These are phyloP conservation scores for Xylariaceae sp. DNA, from an alignment of 2,329 filamentous ascomycete genomes.

Conservation along the genomic window DNA sequence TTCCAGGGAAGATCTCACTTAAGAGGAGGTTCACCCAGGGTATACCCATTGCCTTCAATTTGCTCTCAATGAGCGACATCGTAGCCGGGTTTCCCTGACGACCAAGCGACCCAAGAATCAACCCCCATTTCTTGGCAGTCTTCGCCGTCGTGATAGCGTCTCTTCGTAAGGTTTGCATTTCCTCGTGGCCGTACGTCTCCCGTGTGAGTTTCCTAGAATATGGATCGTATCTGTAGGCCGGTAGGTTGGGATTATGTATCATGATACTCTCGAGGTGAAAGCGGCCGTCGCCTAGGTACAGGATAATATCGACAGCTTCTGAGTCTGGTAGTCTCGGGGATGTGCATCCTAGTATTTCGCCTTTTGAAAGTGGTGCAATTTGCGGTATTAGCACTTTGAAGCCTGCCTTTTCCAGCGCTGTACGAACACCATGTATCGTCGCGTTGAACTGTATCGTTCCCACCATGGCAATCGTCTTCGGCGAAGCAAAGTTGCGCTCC, in stretches of 20 bases:
- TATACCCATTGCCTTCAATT: slow-evolving; percentile 66
- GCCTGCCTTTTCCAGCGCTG: slow-evolving; percentile 74
- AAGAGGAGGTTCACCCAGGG: slow-evolving; percentile 82
- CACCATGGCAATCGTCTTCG: slow-evolving; percentile 86
- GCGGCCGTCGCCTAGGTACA: slow-evolving; percentile 35
- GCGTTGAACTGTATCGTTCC: slow-evolving; percentile 99
- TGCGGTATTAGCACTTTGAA: slow-evolving; percentile 86
- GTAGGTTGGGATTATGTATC: slow-evolving; percentile 91
- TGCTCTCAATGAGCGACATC: slow-evolving; percentile 77
- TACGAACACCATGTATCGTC: slow-evolving; percentile 81
- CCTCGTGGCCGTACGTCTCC: slow-evolving; percentile 86
- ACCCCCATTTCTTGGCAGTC: slow-evolving; percentile 81
- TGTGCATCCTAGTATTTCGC: slow-evolving; percentile 96
- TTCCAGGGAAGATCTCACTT: slow-evolving; percentile 94
- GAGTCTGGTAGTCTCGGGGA: slow-evolving; percentile 65
- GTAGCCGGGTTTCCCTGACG: slow-evolving; percentile 95
- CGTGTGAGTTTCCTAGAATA: slow-evolving; percentile 89
- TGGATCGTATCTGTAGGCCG: slow-evolving; percentile 94
- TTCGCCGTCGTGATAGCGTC: slow-evolving; percentile 74
- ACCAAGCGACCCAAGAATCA: slow-evolving; percentile 89
- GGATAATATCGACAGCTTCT: slow-evolving; percentile 55
- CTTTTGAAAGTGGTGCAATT: slow-evolving; percentile 86
- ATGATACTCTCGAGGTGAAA: slow-evolving; percentile 91
- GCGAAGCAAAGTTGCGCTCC: slow-evolving; percentile 78
- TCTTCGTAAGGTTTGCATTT: slow-evolving; percentile 78